Base-by-base conservation (phyloP, 2,329 filamentous ascomycete species). In the Pezicula radicicola region DNA sequence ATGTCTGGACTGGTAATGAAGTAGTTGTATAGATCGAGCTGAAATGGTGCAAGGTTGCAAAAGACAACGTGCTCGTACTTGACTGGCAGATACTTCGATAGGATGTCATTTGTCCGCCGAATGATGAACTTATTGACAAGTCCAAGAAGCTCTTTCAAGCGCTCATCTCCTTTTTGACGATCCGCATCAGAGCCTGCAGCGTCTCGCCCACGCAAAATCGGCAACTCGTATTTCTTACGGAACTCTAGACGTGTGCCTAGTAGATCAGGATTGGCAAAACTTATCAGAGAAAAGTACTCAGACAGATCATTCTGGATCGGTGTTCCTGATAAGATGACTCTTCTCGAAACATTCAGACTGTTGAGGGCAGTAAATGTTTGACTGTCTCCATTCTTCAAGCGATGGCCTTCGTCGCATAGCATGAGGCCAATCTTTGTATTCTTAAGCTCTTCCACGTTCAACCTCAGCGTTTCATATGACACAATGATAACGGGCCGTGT, bases 1-100 rank as follows among this genome's bases (percentile, higher is more conserved):
- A 99, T 97, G 55, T 96, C 90, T 0, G 94, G 93, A 54, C 92
- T 97, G 46, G 88, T 90, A 70, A 99, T 92, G 70, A 99, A 99
- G 70, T 97, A 90, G 65, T 96, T 96, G 76, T 99, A 99, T 1
- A 99, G 76, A 59, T 90, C 89, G 50, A 91, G 80, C 69, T 99
- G 94, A 72, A 99, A 97, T 0, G 89, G 89, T 15, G 94, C 88
- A 43, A 96, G 79, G 62, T 93, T 93, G 78, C 94, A 99, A 72
- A 99, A 99, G 1, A 99, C 94, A 28, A 99, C 94, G 68, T 99
- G 94, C 70, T 99, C 94, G 71, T 99, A 99, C 75, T 99, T 99
- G 75, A 97, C 86, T 0, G 94, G 94, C 53, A 99, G 74, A 66
- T 99, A 99, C 70, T 99, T 99, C 48, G 93, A 97, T 21, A 99